These are phyloP conservation scores for Primulina eburnea DNA, from an alignment of 257 asterid species.

Conservation along the genomic window DNA sequence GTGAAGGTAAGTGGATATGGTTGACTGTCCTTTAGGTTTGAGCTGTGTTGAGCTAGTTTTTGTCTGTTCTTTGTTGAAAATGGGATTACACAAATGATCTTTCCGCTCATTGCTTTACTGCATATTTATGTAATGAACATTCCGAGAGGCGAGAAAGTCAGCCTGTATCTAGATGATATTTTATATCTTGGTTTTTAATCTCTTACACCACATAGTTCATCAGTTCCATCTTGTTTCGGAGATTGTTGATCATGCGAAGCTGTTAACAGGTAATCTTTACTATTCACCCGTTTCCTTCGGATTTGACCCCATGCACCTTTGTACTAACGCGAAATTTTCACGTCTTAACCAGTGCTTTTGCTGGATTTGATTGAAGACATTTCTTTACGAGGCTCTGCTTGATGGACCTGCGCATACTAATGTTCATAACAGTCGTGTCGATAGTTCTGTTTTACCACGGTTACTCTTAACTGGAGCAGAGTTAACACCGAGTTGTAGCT, in stretches of 20 bases:
- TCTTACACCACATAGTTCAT: not conserved
- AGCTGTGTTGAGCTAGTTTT: too few species aligned
- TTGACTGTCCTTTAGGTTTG: too few species aligned
- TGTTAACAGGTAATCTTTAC: slow-evolving; percentile 31
- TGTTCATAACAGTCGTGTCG: slow-evolving; percentile 22
- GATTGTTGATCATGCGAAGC: slow-evolving; percentile 50
- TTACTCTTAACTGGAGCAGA: slow-evolving; percentile 14
- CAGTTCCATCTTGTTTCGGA: slow-evolving; percentile 36
- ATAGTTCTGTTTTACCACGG: slow-evolving; percentile 13
- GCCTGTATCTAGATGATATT: slow-evolving; percentile 11
- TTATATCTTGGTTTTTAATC: too few species aligned
- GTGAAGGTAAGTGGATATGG: too few species aligned
- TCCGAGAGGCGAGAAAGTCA: not conserved
- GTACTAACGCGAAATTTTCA: slow-evolving; percentile 2
- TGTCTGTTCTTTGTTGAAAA: not conserved
- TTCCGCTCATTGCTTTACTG: slow-evolving; percentile 20
- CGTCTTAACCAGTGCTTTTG: slow-evolving; percentile 32
- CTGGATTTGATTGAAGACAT: slow-evolving; percentile 26
- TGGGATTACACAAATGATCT: slow-evolving; percentile 23
- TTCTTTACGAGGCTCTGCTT: slow-evolving; percentile 28
- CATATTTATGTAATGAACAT: not conserved
- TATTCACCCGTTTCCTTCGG: not conserved
- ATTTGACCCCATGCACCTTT: not conserved
- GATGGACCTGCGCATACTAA: slow-evolving; percentile 13
- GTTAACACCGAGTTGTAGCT: slow-evolving; percentile 1